These are phyloP conservation scores for Orbilia brochopaga DNA, from an alignment of 2,329 filamentous ascomycete species.

Conservation along the genomic window DNA sequence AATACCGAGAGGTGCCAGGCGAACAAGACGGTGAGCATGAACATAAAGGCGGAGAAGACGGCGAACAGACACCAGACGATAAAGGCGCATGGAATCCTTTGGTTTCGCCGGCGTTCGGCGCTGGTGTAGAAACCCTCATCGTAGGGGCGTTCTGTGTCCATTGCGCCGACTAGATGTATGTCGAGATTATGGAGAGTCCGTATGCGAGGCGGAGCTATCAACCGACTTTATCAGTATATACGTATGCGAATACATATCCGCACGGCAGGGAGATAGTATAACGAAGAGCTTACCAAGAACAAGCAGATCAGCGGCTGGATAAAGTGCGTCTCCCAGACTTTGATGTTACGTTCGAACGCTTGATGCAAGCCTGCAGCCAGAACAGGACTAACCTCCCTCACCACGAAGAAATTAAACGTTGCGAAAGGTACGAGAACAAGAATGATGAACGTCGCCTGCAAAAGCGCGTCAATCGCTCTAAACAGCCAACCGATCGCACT, in stretches of 20 bases:
- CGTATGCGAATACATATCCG: not conserved
- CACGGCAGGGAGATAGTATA: too few relatives aligned
- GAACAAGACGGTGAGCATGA: constrained; percentile 35
- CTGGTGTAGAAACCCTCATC: constrained; percentile 21
- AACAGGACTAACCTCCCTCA: constrained; percentile 13
- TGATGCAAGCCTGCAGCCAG: constrained; percentile 30
- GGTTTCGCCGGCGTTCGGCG: constrained; percentile 6
- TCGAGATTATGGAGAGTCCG: not conserved
- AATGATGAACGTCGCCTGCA: constrained; percentile 24
- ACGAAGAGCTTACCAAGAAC: constrained; percentile 19
- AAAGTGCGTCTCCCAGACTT: constrained; percentile 29
- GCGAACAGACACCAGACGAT: constrained; percentile 30
- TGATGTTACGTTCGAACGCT: constrained; percentile 26
- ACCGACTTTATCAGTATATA: not conserved
- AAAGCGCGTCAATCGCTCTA: constrained; percentile 15
- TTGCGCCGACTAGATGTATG: constrained; percentile 8
- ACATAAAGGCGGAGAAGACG: constrained; percentile 22
- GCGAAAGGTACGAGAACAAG: constrained; percentile 16
- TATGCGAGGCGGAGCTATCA: constrained; percentile 12
- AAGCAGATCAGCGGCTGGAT: constrained; percentile 35
- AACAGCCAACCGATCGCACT: not conserved
- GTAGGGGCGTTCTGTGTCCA: not conserved
- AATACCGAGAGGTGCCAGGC: constrained; percentile 40
- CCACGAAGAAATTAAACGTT: constrained; percentile 24
- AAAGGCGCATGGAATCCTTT: constrained; percentile 20